These are phyloP conservation scores for Phytophthora sp. DNA, from an alignment of 352 stramenopile species.

Conservation along the genomic window DNA sequence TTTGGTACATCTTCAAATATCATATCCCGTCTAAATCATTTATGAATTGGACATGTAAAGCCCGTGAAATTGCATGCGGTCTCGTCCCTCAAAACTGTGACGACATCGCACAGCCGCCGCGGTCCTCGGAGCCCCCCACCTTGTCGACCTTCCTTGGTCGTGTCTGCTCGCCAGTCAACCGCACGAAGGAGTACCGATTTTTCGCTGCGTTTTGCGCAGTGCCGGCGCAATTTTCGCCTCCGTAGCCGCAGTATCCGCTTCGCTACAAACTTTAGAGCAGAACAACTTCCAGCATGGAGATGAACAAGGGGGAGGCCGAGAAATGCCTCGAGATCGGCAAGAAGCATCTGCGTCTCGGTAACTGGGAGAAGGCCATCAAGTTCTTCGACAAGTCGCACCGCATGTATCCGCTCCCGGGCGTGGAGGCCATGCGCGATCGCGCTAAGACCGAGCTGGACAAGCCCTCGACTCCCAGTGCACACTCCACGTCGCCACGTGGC, in stretches of 20 bases:
- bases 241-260: slow-evolving; percentile 8
- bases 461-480: slow-evolving; percentile 30
- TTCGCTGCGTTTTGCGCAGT: slow-evolving; percentile 12
- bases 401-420: slow-evolving; percentile 88
- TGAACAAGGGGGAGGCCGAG: slow-evolving; percentile 93
- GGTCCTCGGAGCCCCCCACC: slow-evolving; percentile 14
- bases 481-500: slow-evolving; percentile 41
- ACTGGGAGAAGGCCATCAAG: slow-evolving; percentile 90
- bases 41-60: not conserved
- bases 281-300: slow-evolving; percentile 69
- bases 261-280: slow-evolving; percentile 3
- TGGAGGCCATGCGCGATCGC: slow-evolving; percentile 81
- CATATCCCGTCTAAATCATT: slow-evolving; percentile 16
- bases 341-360: slow-evolving; percentile 83
- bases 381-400: slow-evolving; percentile 93
- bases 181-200: slow-evolving; percentile 1
- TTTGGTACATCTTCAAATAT: too few relatives aligned
- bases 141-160: slow-evolving; percentile 1
- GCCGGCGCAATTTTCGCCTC: slow-evolving; percentile 9
- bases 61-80: slow-evolving; percentile 17
- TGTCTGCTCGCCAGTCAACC: not conserved
- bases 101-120: slow-evolving; percentile 13
- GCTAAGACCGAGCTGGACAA: slow-evolving; percentile 70
- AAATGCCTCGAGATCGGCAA: slow-evolving; percentile 92
- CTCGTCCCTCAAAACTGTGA: slow-evolving; percentile 27